A percentile compares a stretch with the other conserved stretches of the same genome.
phyloP scores from a whole-genome alignment of 2,329 filamentous ascomycete species.

The Penicillium olsonii region DNA sequence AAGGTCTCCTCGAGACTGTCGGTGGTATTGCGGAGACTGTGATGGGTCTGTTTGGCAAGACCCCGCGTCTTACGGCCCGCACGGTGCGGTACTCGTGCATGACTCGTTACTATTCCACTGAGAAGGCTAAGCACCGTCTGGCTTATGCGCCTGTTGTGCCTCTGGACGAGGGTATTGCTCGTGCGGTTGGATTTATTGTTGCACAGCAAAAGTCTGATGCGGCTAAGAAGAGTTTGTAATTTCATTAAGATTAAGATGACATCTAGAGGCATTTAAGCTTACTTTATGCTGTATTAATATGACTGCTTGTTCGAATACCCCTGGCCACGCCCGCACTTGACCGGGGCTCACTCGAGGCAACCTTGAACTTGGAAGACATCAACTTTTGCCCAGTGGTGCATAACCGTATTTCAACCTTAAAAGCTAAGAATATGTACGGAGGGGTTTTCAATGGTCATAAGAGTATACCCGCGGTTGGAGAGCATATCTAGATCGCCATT shows the following conservation, averaged over 20 bases:
- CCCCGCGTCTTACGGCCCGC: slow-evolving; percentile 47
- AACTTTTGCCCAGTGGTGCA: too few species aligned
- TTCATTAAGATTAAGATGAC: slow-evolving; percentile 6
- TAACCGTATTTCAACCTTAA: too few species aligned
- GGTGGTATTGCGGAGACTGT: slow-evolving; percentile 46
- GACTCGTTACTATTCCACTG: slow-evolving; percentile 50
- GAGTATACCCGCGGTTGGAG: too few species aligned
- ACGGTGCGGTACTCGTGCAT: slow-evolving; percentile 51
- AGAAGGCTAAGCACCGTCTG: slow-evolving; percentile 49
- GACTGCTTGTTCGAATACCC: not conserved
- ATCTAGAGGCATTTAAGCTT: slow-evolving; percentile 9
- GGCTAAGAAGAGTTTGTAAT: slow-evolving; percentile 45
- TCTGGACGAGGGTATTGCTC: slow-evolving; percentile 49
- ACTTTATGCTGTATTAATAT: slow-evolving; percentile 22
- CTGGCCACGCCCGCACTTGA: too few species aligned
- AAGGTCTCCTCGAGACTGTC: slow-evolving; percentile 41
- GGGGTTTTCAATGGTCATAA: too few species aligned
- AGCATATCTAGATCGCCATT: too few species aligned
- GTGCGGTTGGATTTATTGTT: slow-evolving; percentile 46
- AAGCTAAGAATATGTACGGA: too few species aligned
- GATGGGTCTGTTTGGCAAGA: slow-evolving; percentile 46
- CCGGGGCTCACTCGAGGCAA: too few species aligned
- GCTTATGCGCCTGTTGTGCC: slow-evolving; percentile 48
- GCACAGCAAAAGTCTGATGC: slow-evolving; percentile 33
- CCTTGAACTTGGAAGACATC: too few species aligned